phyloP scores from a whole-genome alignment of 2,329 filamentous ascomycete species.

The Diaporthe batatas region DNA sequence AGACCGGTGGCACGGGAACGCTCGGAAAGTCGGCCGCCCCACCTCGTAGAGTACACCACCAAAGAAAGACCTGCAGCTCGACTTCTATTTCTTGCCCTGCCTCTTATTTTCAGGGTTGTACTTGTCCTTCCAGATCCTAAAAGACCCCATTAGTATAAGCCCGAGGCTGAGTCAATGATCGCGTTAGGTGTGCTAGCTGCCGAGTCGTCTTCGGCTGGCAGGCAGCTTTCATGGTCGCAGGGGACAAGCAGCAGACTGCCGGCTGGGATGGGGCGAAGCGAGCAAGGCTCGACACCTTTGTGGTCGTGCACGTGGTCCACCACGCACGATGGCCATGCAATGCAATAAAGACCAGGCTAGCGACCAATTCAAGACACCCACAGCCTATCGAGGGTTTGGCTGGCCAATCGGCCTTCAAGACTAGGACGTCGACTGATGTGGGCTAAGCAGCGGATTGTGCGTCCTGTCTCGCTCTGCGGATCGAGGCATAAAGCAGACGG shows the following conservation, averaged over 20 bases:
- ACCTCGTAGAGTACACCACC: neutral
- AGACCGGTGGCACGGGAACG: neutral
- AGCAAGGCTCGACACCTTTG: neutral
- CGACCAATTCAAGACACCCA: neutral
- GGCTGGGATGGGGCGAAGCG: conserved; percentile 15
- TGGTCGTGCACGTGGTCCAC: conserved; percentile 27
- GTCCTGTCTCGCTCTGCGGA: neutral
- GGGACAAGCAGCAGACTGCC: neutral
- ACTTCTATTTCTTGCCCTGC: conserved; percentile 58
- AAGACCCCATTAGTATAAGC: conserved; percentile 6
- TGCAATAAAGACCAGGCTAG: conserved; percentile 9
- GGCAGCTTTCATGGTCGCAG: neutral
- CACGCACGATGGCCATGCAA: conserved; percentile 22
- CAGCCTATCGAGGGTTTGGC: conserved; percentile 2
- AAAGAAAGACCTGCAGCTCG: neutral
- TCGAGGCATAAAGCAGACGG: neutral
- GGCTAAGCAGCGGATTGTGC: neutral
- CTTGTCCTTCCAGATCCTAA: conserved; percentile 99
- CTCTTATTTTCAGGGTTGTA: conserved; percentile 72
- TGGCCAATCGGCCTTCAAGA: conserved; percentile 1
- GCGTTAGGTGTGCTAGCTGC: neutral
- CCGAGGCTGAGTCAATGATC: neutral
- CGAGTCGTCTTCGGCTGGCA: neutral
- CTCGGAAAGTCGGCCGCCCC: neutral
- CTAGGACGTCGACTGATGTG: neutral